These are phyloP conservation scores for Jaltomata sinuosa DNA, from an alignment of 257 asterid genomes.

Conservation along the genomic window DNA sequence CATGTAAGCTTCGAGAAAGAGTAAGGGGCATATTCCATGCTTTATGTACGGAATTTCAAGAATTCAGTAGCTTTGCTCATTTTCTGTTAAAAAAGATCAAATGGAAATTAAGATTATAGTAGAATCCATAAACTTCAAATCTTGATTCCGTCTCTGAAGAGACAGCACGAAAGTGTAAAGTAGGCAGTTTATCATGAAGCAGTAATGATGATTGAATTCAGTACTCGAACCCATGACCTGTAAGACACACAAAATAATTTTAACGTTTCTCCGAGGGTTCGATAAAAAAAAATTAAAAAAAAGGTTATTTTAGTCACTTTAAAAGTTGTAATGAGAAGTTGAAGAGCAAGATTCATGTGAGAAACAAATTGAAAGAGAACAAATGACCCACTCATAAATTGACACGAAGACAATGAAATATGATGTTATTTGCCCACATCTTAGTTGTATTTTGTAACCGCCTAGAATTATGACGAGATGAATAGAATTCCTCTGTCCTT, in stretches of 20 bases:
- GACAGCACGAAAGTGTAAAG: not conserved
- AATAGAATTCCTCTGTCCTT: not conserved
- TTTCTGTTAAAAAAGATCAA: too few relatives aligned
- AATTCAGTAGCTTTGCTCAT: too few relatives aligned
- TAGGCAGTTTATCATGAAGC: not conserved
- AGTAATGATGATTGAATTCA: not conserved
- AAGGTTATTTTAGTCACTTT: not conserved
- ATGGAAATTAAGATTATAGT: too few relatives aligned
- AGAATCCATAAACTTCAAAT: too few relatives aligned
- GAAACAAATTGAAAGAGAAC: not conserved
- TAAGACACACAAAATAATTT: not conserved
- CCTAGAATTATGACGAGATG: not conserved
- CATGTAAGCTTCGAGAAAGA: not conserved
- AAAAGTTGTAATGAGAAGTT: not conserved
- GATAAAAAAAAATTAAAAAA: too few relatives aligned
- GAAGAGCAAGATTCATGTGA: not conserved
- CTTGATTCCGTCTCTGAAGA: too few relatives aligned
- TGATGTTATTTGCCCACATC: not conserved
- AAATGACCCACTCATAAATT: not conserved
- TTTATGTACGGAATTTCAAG: too few relatives aligned
- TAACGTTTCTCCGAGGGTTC: not conserved
- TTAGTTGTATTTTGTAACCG: not conserved
- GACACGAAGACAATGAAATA: not conserved
- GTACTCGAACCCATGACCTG: not conserved
- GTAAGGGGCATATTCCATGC: accelerated